Evolutionary conservation across 1,284 basidiomycete species (phyloP), one percentile per base, ranked within the genome.

Genomic region (Ceraceosorus guamensis): DNA sequence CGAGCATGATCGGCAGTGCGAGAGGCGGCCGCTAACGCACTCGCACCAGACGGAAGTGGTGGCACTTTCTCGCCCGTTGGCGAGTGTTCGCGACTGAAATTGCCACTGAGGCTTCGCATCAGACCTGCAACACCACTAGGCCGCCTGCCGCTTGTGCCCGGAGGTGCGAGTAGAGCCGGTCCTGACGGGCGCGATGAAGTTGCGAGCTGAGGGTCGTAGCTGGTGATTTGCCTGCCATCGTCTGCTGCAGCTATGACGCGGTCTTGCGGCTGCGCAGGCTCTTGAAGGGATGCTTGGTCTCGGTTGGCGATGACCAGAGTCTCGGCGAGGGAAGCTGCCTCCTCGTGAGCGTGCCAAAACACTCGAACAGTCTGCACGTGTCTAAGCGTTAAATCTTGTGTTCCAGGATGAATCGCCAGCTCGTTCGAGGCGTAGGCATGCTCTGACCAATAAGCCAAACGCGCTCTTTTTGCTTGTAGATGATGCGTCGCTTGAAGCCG

Each of bases 401-500:
- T 64, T 39, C 57, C 59, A 33, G 59, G 54, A 49, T 66, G 59
- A 35, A 46, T 16, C 3, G 33, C 45, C 14, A 67, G 61, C 13
- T 67, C 65, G 6, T 60, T 43, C n/a, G 32, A 16, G 3, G 13
- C 10, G 16, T 37, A 33, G 1, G 48, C 32, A 18, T 16, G 18
- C 31, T 57, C 56, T 24, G 57, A 53, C 67, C 67, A 67, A 51
- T 59, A 69, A 24, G 44, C 55, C 34, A 69, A 47, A 24, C 63
- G 51, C 4, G 58, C 54, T 6, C 53, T 46, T 14, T 63, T 56
- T 3, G 48, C 52, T 8, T 48, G 46, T 37, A 48, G 52, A 34
- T 16, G 62, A 60, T 72, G 73, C 1, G 66, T 58, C 6, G 68
- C 67, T 54, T 78, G 77, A 11, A 75, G 62, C 7, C 66, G 56